phyloP scores from a whole-genome alignment of 2,329 filamentous ascomycete genomes.

The Sporothrix brasiliensis region DNA sequence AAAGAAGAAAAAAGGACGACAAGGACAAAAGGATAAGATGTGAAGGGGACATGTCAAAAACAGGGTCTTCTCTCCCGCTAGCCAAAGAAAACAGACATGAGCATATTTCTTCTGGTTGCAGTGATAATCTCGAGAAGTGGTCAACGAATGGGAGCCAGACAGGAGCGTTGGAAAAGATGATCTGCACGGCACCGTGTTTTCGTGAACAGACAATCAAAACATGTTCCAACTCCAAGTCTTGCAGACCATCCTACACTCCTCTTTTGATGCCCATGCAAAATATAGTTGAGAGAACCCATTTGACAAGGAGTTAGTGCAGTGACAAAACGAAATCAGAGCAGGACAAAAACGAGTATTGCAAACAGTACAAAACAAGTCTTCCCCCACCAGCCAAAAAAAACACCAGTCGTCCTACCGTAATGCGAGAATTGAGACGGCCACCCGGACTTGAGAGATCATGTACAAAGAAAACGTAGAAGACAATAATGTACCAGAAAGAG shows the following conservation, averaged over 20 bases:
- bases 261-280: neutral
- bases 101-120: neutral
- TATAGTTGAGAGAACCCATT: neutral
- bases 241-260: neutral
- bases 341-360: neutral
- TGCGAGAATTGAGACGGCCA: conserved; percentile 23
- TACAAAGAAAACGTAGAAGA: conserved; percentile 1
- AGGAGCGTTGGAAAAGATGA: neutral
- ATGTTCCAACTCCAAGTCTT: neutral
- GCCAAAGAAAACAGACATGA: neutral
- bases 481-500: conserved; percentile 15
- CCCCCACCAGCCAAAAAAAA: conserved; percentile 24
- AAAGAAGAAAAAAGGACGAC: neutral
- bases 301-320: neutral
- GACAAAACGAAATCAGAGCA: conserved; percentile 23
- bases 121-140: neutral
- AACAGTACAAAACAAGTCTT: conserved; percentile 8
- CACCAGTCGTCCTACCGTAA: conserved; percentile 28
- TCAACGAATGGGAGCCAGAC: neutral
- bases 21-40: neutral
- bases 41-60: neutral
- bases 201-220: conserved; percentile 6
- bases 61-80: neutral
- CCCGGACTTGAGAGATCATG: conserved; percentile 20
- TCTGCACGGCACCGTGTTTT: neutral